Base-by-base conservation (phyloP, 2,329 filamentous ascomycete species). In the Ophiocordyceps sinensis region DNA sequence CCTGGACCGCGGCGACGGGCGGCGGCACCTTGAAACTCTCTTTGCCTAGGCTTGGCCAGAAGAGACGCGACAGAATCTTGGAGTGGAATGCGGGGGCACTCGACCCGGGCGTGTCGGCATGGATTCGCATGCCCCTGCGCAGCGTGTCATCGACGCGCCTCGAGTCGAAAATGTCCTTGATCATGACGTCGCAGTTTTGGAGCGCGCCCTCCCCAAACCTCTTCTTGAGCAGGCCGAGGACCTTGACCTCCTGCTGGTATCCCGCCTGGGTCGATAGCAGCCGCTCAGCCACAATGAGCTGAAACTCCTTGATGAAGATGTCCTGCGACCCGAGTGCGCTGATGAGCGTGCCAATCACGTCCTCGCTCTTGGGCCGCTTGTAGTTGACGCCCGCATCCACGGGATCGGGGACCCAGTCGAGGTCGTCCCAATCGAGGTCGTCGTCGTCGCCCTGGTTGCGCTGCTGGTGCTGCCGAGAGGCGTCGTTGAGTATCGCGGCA, bases 121-220 rank as follows among this genome's bases (percentile, higher is more conserved):
- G 32, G 30, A 38, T 42, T 3, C 40, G 47, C 19, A 62, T 44
- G 43, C 54, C 58, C 43, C 68, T 71, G 35, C 77, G 68, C 37
- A 94, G 77, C 12, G 72, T 66, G 8, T 68, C 64, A 54, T 95
- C 84, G 44, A 93, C 75, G 35, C 76, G 73, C 45, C 73, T 71
- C 2, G 87, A 94, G 53, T 95, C 88, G 48, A 83, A 74, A 30
- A 96, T 83, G 57, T 98, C 91, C 47, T 82, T 85, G 43, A 98
- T 75, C 91, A 98, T 98, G 52, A 98, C 91, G 56, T 98, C 89
- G 59, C 88, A 95, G 38, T 85, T 84, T 57, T 96, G 91, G 37
- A 98, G 66, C 14, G 85, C 79, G 26, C 75, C 72, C 49, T 95
- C 86, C 21, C 89, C 89, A 43, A 95, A 88, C 9, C 88, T 79